phyloP scores from a whole-genome alignment of 2,329 filamentous ascomycete species.

The Daldinia eschscholtzii region DNA sequence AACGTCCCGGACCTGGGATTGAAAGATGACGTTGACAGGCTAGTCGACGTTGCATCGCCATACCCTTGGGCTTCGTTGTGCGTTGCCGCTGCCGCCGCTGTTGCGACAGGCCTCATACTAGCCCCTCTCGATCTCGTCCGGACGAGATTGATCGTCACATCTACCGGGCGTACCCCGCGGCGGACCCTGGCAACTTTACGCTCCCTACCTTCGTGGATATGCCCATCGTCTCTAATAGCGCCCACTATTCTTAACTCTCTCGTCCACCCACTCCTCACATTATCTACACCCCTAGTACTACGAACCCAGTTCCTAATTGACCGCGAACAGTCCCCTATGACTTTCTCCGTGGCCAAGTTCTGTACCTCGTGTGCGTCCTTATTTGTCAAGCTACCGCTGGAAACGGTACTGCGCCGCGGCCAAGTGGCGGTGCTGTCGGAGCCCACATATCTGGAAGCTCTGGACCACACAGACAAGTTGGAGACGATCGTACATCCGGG shows the following conservation, averaged over 20 bases:
- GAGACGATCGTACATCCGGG: conserved; percentile 85
- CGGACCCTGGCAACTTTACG: conserved; percentile 83
- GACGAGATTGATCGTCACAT: conserved; percentile 88
- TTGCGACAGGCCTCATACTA: conserved; percentile 82
- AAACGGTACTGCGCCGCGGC: conserved; percentile 90
- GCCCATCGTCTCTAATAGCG: conserved; percentile 76
- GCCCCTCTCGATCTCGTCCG: conserved; percentile 91
- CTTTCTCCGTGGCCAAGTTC: conserved; percentile 87
- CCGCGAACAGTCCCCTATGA: conserved; percentile 81
- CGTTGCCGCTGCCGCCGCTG: conserved; percentile 74
- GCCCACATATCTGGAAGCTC: conserved; percentile 63
- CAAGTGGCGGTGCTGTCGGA: conserved; percentile 80
- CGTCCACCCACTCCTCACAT: conserved; percentile 83
- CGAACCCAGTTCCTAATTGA: conserved; percentile 88
- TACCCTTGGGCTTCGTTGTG: conserved; percentile 85
- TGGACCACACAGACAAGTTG: conserved; percentile 61
- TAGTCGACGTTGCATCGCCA: conserved; percentile 78
- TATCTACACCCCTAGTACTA: conserved; percentile 86
- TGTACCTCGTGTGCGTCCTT: conserved; percentile 83
- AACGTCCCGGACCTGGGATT: conserved; percentile 88
- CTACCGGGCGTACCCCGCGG: conserved; percentile 78
- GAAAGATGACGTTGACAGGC: conserved; percentile 80
- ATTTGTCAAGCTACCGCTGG: conserved; percentile 87
- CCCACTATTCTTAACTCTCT: conserved; percentile 91
- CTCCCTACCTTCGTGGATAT: conserved; percentile 81